Evolutionary conservation across 2,329 filamentous ascomycete species (phyloP).

Genomic region (Fusarium sp.): DNA sequence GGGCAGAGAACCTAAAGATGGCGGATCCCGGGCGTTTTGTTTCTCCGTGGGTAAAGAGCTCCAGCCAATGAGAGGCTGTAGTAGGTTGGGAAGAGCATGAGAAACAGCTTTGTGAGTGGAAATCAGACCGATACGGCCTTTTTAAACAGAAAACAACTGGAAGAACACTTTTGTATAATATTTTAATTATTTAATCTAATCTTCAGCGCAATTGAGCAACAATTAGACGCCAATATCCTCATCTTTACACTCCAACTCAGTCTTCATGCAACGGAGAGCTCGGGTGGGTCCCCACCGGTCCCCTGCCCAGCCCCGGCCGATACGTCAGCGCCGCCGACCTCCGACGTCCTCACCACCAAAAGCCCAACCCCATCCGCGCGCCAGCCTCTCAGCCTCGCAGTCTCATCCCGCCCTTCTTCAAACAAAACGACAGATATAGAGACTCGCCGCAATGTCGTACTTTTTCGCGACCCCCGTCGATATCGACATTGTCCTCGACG

Average conservation of each 20-base stretch:
- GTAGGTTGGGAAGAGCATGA: neutral
- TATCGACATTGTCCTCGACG: conserved; percentile 97
- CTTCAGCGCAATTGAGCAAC: neutral
- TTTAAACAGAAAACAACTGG: neutral
- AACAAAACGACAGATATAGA: neutral
- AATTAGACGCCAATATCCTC: neutral
- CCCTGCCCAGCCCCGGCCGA: conserved; percentile 42
- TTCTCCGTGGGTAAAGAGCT: neutral
- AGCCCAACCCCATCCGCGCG: conserved; percentile 35
- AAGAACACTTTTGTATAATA: neutral
- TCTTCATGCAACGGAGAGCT: conserved; percentile 29
- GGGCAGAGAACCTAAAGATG: conserved; percentile 46
- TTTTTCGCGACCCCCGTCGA: conserved; percentile 98
- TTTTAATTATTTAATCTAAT: neutral
- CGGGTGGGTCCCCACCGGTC: conserved; percentile 40
- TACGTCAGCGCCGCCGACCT: conserved; percentile 51
- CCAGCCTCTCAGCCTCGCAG: conserved; percentile 39
- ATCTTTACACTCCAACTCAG: neutral
- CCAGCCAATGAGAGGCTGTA: conserved; percentile 18
- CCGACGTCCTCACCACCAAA: conserved; percentile 33
- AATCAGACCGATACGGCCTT: neutral
- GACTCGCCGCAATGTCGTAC: conserved; percentile 79
- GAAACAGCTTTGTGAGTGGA: neutral
- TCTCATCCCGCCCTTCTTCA: conserved; percentile 14
- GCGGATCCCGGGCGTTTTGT: neutral